Evolutionary conservation across 2,329 filamentous ascomycete genomes (phyloP), one percentile per base, ranked within the genome.

Genomic region (Trichoderma koningii): DNA sequence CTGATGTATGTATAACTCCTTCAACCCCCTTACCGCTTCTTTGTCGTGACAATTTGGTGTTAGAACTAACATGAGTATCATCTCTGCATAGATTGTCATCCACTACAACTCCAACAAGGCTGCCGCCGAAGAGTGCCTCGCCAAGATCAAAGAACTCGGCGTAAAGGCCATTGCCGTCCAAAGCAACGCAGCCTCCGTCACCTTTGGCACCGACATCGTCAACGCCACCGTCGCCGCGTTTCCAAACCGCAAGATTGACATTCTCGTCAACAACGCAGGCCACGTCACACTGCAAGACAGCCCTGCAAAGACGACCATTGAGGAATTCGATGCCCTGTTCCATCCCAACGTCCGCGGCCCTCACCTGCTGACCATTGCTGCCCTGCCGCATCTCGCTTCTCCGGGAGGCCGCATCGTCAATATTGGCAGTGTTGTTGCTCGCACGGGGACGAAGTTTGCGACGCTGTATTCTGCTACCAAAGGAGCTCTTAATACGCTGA

Each of bases 151-250:
- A 9, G 83, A 82, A 12, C 52, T 73, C 5, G 62, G 62, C 2
- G 62, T 57, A 7, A 9, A 57, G 44, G 62, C 41, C n/a, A 51
- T 64, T 30, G 44, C 45, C 26, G 44, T 64, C 14, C 62, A 64
- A n/a, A 51, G 52, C 52, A 64, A 64, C 3, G 75, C 81, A 55
- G 77, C 79, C 4, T 81, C 82, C 5, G 71, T 84, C 19, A 81
- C 83, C n/a, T 77, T 90, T 34, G 80, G 86, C 74, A 85, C 83
- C 2, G 81, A 89, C 69, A 82, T 89, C 5, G 78, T 89, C 21
- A 72, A 79, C 1, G 74, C 76, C 12, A 79, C 83, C 0, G 76
- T 87, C 1, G 69, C 76, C 3, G 77, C 76, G 38, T 87, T 83
- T 1, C 52, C 53, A 15, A 44, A 44, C 68, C 81, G 82, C 30